Conservation (phyloP, 2,329 filamentous ascomycete genomes). For the Escovopsis weberi region DNA sequence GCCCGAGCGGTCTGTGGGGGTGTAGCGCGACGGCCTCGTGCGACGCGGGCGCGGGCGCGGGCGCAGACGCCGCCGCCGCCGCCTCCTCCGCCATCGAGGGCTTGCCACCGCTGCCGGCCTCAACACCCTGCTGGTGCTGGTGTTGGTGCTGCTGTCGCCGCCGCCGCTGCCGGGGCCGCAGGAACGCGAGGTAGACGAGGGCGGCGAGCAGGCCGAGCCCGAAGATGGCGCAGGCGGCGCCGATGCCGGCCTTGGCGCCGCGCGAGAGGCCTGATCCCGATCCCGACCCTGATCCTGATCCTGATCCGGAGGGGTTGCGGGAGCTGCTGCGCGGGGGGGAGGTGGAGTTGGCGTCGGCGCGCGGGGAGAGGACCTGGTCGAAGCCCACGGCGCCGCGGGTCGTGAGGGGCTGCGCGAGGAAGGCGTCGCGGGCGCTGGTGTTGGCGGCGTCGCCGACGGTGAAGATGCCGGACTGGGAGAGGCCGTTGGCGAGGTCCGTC, state of each 20-base stretch:
- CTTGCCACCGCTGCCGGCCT: slow-evolving; percentile 13
- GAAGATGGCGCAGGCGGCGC: slow-evolving; percentile 24
- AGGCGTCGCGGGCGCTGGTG: background rate
- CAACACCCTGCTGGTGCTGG: no score
- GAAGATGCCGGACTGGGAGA: slow-evolving; percentile 9
- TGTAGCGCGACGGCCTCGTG: background rate
- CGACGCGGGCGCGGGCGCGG: slow-evolving; percentile 17
- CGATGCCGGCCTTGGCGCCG: slow-evolving; percentile 34
- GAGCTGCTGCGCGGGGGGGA: no score
- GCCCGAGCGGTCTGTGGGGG: background rate
- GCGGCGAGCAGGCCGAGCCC: slow-evolving; percentile 25
- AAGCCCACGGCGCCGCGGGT: background rate
- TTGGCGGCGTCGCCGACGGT: slow-evolving; percentile 2
- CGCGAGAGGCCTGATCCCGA: slow-evolving; percentile 17
- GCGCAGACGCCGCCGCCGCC: slow-evolving; percentile 1
- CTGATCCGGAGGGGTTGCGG: no score
- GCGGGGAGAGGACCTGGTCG: background rate
- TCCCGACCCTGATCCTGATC: no score
- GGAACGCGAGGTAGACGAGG: slow-evolving; percentile 29
- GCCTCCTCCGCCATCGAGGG: slow-evolving; percentile 35
- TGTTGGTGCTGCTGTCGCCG: slow-evolving; percentile 1
- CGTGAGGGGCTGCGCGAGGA: background rate
- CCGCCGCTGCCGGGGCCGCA: slow-evolving; percentile 25
- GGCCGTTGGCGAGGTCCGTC: background rate
- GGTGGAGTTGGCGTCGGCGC: no score